A percentile compares a stretch with the other conserved stretches of the same genome.
These are phyloP conservation scores for Sporothrix curviconia DNA, from an alignment of 2,329 filamentous ascomycete genomes.

Conservation along the genomic window DNA sequence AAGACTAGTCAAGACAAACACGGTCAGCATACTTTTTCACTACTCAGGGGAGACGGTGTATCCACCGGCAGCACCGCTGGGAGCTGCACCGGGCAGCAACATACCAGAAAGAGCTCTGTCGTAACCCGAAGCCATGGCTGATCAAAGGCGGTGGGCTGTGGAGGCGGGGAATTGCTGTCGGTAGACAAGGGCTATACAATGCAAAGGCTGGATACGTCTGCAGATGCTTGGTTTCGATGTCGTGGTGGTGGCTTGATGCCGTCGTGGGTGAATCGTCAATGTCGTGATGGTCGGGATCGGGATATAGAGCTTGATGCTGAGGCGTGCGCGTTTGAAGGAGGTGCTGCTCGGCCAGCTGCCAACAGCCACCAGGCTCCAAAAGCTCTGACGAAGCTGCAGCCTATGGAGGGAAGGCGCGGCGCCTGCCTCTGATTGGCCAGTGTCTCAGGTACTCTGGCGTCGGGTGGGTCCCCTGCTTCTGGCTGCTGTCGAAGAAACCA, in stretches of 20 bases:
- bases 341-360: slow-evolving; percentile 9
- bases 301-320: slow-evolving; percentile 5
- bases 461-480: background rate
- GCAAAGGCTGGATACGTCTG: background rate
- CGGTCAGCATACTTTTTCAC: background rate
- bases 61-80: too few species aligned
- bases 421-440: background rate
- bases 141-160: background rate
- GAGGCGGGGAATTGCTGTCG: background rate
- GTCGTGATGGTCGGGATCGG: background rate
- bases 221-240: background rate
- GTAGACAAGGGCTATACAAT: background rate
- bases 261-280: background rate
- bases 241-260: background rate
- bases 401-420: slow-evolving; percentile 2
- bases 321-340: slow-evolving; percentile 10
- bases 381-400: slow-evolving; percentile 22
- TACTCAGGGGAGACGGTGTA: too few species aligned
- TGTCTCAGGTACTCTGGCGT: background rate
- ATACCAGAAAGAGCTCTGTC: slow-evolving; percentile 98
- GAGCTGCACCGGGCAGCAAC: slow-evolving; percentile 24
- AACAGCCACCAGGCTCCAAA: slow-evolving; percentile 19
- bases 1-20: slow-evolving; percentile 53
- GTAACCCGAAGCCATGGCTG: slow-evolving; percentile 81
- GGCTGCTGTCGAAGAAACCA: background rate